phyloP scores from a whole-genome alignment of 805 yeast genomes.

The Kuraishia molischiana region DNA sequence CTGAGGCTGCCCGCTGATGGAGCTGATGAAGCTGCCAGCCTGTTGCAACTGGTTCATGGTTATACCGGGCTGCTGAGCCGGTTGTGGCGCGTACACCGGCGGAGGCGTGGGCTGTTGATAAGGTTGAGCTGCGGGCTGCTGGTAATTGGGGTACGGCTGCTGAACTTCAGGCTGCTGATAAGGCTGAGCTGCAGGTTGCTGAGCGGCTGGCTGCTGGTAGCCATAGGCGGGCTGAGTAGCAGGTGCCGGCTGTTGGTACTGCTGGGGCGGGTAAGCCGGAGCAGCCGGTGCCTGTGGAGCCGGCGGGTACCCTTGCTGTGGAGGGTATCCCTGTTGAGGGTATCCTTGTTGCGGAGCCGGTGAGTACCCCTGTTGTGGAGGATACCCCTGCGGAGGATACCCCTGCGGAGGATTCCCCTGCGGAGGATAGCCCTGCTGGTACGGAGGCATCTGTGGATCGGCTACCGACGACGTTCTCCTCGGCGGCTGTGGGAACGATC shows the following conservation, averaged over 20 bases:
- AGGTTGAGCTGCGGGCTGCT: slow-evolving; percentile 3
- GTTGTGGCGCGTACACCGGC: slow-evolving; percentile 6
- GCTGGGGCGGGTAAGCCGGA: not conserved
- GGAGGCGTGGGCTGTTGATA: slow-evolving; percentile 1
- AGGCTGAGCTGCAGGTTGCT: slow-evolving; percentile 12
- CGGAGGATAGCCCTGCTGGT: not conserved
- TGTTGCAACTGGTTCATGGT: slow-evolving; percentile 8
- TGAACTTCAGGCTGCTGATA: slow-evolving; percentile 8
- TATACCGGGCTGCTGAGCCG: slow-evolving; percentile 6
- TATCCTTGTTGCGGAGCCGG: no score
- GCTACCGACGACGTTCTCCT: not conserved
- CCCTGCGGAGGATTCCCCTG: no score
- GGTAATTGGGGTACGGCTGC: slow-evolving; percentile 6
- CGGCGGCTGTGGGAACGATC: not conserved
- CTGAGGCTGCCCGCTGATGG: slow-evolving; percentile 4
- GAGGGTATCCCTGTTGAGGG: no score
- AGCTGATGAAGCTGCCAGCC: slow-evolving; percentile 8
- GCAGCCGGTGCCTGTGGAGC: no score
- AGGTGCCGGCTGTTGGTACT: slow-evolving; percentile 1
- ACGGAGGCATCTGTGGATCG: no score
- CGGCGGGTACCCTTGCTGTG: no score
- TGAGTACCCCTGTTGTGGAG: no score
- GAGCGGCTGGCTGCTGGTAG: slow-evolving; percentile 10
- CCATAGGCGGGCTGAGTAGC: not conserved
- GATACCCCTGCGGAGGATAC: no score